phyloP scores from a whole-genome alignment of 805 yeast species.

The Candida boleticola region DNA sequence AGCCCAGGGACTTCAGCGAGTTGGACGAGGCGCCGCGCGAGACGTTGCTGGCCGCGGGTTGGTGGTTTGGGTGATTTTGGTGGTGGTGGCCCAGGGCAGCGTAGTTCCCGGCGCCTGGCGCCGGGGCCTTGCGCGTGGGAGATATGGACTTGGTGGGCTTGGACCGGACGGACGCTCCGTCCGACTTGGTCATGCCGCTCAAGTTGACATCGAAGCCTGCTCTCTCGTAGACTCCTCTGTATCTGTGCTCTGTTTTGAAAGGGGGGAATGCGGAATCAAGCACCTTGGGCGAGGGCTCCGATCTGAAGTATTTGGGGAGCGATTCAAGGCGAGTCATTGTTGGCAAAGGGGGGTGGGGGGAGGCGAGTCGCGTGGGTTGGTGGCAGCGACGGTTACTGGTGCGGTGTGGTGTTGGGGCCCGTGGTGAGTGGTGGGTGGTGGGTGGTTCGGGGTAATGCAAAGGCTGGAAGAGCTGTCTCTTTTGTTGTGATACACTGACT shows the following conservation, averaged over 20 bases:
- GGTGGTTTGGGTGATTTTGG: neutral
- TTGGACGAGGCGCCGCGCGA: neutral
- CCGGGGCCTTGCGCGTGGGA: neutral
- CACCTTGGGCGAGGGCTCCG: constrained; percentile 23
- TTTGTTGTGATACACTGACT: no score
- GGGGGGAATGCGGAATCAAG: constrained; percentile 66
- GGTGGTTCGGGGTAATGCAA: no score
- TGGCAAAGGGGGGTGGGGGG: no score
- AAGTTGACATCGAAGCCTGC: constrained; percentile 68
- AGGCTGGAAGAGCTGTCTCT: no score
- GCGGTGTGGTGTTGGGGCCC: no score
- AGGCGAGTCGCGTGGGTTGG: no score
- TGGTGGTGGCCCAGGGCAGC: neutral
- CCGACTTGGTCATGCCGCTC: constrained; percentile 4
- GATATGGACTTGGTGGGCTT: neutral
- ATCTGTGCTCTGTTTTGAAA: constrained; percentile 57
- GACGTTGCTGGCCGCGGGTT: neutral
- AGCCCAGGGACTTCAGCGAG: neutral
- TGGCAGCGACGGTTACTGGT: no score
- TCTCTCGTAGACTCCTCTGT: constrained; percentile 71
- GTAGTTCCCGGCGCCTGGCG: neutral
- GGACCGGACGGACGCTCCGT: neutral
- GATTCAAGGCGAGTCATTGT: constrained; percentile 8
- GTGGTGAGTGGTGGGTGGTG: no score
- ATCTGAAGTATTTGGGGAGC: constrained; percentile 16